Conservation (phyloP, 257 asterid species). For the Jacaranda mimosifolia region DNA sequence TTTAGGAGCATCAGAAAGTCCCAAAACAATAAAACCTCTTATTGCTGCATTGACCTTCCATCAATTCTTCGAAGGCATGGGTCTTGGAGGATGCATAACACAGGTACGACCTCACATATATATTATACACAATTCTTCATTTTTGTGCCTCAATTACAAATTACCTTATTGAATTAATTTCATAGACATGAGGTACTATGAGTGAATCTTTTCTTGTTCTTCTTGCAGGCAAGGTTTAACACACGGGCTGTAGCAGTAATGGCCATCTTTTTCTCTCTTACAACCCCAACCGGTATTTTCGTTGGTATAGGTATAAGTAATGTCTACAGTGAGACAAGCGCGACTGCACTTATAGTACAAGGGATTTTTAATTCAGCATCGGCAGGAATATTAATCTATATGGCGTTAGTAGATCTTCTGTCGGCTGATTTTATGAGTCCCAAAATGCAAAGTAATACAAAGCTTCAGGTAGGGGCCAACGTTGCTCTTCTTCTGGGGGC, state of each 20-base stretch:
- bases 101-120: constrained; percentile 21
- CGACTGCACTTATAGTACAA: constrained; percentile 43
- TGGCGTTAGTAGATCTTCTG: constrained; percentile 51
- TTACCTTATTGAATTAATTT: too few species aligned
- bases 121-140: too few species aligned
- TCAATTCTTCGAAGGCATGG: constrained; percentile 48
- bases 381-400: constrained; percentile 48
- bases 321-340: constrained; percentile 43
- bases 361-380: constrained; percentile 48
- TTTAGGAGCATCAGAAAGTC: constrained; percentile 44
- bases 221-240: constrained; percentile 41
- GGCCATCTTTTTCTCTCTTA: constrained; percentile 38
- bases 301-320: constrained; percentile 44
- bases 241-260: constrained; percentile 30
- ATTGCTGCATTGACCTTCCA: constrained; percentile 46
- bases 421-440: constrained; percentile 47
- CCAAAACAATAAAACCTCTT: constrained; percentile 40
- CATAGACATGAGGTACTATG: too few species aligned
- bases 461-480: constrained; percentile 39
- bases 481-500: constrained; percentile 43
- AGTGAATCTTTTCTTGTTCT: not conserved
- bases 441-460: constrained; percentile 35
- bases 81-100: constrained; percentile 47
- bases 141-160: too few species aligned
- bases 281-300: constrained; percentile 41